Conservation (phyloP, 1,284 basidiomycete genomes). For the Ustilago cynodontis region DNA sequence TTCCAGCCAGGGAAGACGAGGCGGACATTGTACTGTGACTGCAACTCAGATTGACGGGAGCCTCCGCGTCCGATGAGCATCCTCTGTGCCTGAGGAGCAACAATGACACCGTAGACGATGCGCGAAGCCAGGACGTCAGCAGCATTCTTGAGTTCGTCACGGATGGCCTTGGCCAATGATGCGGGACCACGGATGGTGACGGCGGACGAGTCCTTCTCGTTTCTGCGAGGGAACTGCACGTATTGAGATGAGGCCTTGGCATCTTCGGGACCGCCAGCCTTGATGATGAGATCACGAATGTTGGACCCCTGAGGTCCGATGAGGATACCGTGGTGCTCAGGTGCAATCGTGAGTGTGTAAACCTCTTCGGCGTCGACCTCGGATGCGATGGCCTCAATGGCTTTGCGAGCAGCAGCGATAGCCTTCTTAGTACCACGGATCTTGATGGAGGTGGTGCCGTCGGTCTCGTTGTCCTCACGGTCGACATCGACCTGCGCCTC, state of each 20-base stretch:
- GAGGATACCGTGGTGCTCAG: slow-evolving; percentile 84
- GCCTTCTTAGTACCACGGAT: slow-evolving; percentile 90
- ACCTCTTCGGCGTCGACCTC: slow-evolving; percentile 84
- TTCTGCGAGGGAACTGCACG: slow-evolving; percentile 84
- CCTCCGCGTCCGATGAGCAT: slow-evolving; percentile 92
- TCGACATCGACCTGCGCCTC: slow-evolving; percentile 93
- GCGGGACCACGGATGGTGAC: slow-evolving; percentile 90
- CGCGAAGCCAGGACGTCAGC: slow-evolving; percentile 81
- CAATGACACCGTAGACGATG: slow-evolving; percentile 84
- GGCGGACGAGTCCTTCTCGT: slow-evolving; percentile 79
- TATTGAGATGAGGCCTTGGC: slow-evolving; percentile 77
- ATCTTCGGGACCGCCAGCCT: slow-evolving; percentile 86
- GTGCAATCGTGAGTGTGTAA: slow-evolving; percentile 74
- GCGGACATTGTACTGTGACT: slow-evolving; percentile 82
- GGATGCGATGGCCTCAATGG: slow-evolving; percentile 85
- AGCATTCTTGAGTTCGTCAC: slow-evolving; percentile 85
- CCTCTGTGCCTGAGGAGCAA: slow-evolving; percentile 85
- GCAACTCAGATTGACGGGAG: slow-evolving; percentile 86
- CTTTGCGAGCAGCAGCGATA: slow-evolving; percentile 84
- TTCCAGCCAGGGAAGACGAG: slow-evolving; percentile 95
- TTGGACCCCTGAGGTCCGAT: slow-evolving; percentile 94
- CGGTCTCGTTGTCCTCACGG: slow-evolving; percentile 75
- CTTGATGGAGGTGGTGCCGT: slow-evolving; percentile 76
- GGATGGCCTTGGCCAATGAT: slow-evolving; percentile 81
- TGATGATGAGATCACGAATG: slow-evolving; percentile 83